Conservation (phyloP, 306 rosid species). For the Prunus padus region DNA sequence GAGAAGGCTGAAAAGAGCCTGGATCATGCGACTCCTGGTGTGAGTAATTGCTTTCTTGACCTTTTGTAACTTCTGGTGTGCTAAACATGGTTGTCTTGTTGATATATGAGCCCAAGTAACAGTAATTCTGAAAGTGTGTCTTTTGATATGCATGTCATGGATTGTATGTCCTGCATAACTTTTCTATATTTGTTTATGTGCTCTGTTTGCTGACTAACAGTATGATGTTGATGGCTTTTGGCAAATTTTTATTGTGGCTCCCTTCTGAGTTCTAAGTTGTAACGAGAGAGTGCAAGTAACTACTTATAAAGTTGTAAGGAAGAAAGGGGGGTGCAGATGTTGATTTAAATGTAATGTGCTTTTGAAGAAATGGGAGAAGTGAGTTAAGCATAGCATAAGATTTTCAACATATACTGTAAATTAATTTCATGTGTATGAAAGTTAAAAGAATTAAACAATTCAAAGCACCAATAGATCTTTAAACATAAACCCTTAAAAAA, state of each 20-base stretch:
- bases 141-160: neutral
- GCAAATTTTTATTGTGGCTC: neutral
- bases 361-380: no score
- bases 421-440: neutral
- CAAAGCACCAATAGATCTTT: neutral
- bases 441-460: neutral
- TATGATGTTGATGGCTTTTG: neutral
- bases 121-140: neutral
- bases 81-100: conserved; percentile 21
- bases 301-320: neutral
- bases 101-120: conserved; percentile 7
- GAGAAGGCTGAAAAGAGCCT: conserved; percentile 97
- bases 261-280: no score
- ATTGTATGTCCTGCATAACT: neutral
- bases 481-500: neutral
- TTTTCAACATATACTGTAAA: no score
- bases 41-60: conserved; percentile 48
- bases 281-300: neutral
- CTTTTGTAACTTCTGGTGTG: conserved; percentile 28
- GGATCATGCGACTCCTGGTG: conserved; percentile 98
- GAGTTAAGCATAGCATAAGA: no score
- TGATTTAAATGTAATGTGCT: no score
- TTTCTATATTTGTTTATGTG: neutral
- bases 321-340: neutral
- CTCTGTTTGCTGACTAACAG: no score